phyloP scores from a whole-genome alignment of 331 rosid genomes.

The Telfairia occidentalis region DNA sequence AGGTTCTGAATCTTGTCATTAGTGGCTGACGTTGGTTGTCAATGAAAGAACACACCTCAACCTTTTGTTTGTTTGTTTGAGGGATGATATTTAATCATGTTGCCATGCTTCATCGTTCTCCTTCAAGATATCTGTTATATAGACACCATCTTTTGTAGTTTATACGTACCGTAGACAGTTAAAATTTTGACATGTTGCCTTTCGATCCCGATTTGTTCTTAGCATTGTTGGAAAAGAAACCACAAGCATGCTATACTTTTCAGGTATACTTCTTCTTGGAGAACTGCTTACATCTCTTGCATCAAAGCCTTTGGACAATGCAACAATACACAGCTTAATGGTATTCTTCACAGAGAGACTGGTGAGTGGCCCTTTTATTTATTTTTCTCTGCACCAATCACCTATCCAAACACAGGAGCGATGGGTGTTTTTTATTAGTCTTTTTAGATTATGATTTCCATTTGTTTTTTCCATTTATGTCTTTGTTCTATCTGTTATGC shows the following conservation, averaged over 20 bases:
- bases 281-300: slow-evolving; percentile 49
- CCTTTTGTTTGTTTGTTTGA: background rate
- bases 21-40: background rate
- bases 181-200: background rate
- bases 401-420: background rate
- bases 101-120: background rate
- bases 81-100: background rate
- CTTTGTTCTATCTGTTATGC: background rate
- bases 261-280: slow-evolving; percentile 84
- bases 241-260: slow-evolving; percentile 12
- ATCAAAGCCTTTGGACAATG: slow-evolving; percentile 50
- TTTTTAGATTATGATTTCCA: background rate
- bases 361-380: slow-evolving; percentile 43
- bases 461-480: background rate
- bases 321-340: slow-evolving; percentile 61
- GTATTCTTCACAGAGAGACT: slow-evolving; percentile 74
- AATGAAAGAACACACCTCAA: background rate
- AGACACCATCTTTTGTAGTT: background rate
- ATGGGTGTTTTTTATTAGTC: background rate
- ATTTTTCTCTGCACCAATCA: background rate
- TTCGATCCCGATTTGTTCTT: background rate
- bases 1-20: background rate
- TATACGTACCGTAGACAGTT: background rate
- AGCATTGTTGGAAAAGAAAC: slow-evolving; percentile 10
- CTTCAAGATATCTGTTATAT: background rate